Evolutionary conservation across 495 filamentous ascomycete species (phyloP).

Genomic region (Aspergillus coremiiformis): DNA sequence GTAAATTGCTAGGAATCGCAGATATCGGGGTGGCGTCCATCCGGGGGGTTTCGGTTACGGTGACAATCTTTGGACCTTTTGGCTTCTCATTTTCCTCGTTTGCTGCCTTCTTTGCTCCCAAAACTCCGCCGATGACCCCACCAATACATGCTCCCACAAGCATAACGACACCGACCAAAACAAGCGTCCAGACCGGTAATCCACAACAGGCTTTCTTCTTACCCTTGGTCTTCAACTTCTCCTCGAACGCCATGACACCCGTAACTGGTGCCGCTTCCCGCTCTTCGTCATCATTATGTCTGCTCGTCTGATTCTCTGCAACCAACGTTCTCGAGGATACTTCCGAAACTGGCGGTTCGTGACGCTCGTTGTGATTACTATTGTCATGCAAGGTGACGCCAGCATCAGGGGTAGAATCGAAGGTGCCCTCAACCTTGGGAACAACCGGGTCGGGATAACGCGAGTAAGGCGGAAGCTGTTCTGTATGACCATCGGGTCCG

Average conservation of each 20-base stretch:
- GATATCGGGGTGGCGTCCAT: constrained; percentile 59
- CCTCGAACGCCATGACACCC: constrained; percentile 41
- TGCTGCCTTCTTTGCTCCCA: constrained; percentile 36
- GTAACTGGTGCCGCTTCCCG: constrained; percentile 14
- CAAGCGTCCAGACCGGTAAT: constrained; percentile 62
- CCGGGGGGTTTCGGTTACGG: constrained; percentile 46
- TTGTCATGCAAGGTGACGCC: constrained; percentile 15
- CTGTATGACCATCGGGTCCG: constrained; percentile 83
- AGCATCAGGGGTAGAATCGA: constrained; percentile 22
- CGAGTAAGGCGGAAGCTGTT: constrained; percentile 85
- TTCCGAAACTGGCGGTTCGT: constrained; percentile 35
- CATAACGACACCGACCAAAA: constrained; percentile 47
- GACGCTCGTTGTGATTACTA: constrained; percentile 13
- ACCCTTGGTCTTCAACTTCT: constrained; percentile 52
- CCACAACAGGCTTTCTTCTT: constrained; percentile 54
- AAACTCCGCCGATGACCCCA: constrained; percentile 54
- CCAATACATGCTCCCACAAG: constrained; percentile 49
- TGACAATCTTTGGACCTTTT: constrained; percentile 35
- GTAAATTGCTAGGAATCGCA: constrained; percentile 49
- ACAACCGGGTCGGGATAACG: constrained; percentile 59
- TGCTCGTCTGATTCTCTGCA: constrained; percentile 7
- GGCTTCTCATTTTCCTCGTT: constrained; percentile 19
- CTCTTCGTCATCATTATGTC: background rate
- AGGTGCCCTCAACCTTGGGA: constrained; percentile 27
- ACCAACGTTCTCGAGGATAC: constrained; percentile 37